Conservation (phyloP, 148 eudicot genomes). For the Rhododendron vialii region DNA sequence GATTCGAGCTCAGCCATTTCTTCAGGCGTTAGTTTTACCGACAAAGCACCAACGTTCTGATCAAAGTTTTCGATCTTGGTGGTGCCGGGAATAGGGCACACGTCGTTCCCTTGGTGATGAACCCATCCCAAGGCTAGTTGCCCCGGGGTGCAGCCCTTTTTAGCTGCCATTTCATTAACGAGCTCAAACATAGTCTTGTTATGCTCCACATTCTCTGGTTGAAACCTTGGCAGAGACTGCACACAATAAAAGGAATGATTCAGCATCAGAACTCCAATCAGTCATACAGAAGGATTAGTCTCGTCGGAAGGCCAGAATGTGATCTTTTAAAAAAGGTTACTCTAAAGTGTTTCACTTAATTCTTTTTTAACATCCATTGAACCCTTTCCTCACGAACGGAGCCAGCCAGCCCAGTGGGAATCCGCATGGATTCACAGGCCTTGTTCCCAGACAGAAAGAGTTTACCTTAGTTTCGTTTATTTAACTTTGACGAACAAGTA, state of each 20-base stretch:
- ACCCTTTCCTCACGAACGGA: neutral
- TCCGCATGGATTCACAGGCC: neutral
- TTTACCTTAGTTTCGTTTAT: neutral
- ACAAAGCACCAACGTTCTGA: conserved; percentile 13
- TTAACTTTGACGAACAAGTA: neutral
- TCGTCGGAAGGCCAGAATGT: no score
- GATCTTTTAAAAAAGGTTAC: no score
- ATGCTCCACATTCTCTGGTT: conserved; percentile 10
- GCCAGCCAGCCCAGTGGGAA: neutral
- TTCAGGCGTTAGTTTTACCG: neutral
- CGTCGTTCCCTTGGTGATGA: conserved; percentile 1
- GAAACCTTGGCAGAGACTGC: neutral
- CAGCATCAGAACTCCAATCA: neutral
- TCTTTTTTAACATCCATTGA: neutral
- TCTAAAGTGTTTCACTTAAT: no score
- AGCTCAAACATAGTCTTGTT: conserved; percentile 5
- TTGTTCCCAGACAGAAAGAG: neutral
- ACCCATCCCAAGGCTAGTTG: conserved; percentile 20
- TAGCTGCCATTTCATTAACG: conserved; percentile 8
- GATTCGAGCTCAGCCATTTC: neutral
- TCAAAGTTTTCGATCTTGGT: conserved; percentile 15
- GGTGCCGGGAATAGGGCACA: neutral
- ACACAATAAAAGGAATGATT: neutral
- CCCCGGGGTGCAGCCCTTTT: conserved; percentile 11
- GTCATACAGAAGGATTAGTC: neutral